Percentiles rank a stretch among this genome's conserved stretches.
These are phyloP conservation scores for Diaporthe caulivora DNA, from an alignment of 2,329 filamentous ascomycete genomes.

Conservation along the genomic window DNA sequence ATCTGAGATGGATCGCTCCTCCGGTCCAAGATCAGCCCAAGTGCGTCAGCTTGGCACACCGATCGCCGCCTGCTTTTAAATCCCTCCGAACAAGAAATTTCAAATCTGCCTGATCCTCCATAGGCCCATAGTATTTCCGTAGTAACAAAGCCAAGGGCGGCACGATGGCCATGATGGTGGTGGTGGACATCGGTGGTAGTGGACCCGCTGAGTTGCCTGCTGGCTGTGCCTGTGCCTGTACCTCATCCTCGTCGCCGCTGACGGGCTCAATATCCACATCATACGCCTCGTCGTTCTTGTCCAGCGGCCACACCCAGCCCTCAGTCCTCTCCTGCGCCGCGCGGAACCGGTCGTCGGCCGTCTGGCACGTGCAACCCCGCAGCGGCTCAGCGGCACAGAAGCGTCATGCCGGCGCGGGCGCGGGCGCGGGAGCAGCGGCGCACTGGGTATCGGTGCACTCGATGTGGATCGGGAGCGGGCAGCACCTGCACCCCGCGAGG, in stretches of 20 bases:
- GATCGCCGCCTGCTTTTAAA: neutral
- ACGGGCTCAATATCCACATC: neutral
- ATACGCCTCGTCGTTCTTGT: neutral
- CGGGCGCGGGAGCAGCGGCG: neutral
- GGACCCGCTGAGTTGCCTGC: neutral
- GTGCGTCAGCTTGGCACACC: too few relatives aligned
- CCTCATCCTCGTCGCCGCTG: constrained; percentile 1
- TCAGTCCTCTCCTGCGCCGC: neutral
- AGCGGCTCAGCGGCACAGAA: neutral
- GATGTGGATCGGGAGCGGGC: neutral
- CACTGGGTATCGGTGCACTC: neutral
- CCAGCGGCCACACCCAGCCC: constrained; percentile 4
- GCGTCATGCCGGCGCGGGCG: too few relatives aligned
- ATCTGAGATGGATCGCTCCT: too few relatives aligned
- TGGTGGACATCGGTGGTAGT: too few relatives aligned
- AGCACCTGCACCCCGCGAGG: neutral
- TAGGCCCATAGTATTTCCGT: neutral
- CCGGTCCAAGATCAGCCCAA: too few relatives aligned
- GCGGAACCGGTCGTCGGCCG: neutral
- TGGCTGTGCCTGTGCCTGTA: neutral
- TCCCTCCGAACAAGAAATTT: neutral
- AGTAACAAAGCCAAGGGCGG: neutral
- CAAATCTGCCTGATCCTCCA: neutral
- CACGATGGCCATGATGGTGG: too few relatives aligned
- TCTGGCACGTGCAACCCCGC: neutral